These are phyloP conservation scores for Leishmania guyanensis DNA, from an alignment of 208 protist species.

Conservation along the genomic window DNA sequence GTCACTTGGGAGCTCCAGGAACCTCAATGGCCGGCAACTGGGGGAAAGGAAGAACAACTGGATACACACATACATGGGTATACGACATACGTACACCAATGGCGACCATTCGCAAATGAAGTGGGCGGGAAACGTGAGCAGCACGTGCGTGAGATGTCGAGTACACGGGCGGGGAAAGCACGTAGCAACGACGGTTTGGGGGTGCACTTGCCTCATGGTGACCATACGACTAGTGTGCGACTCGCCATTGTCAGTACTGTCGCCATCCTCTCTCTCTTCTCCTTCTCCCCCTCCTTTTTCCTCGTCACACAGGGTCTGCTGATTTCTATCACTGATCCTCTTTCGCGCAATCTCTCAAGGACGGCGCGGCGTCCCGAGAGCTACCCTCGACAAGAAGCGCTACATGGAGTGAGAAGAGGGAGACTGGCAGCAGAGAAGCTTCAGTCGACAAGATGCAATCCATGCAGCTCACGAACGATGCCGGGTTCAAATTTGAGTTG, in stretches of 20 bases:
- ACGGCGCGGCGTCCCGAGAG: conserved; percentile 3
- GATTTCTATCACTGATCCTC: not conserved
- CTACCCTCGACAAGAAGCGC: not conserved
- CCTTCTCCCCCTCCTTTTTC: not conserved
- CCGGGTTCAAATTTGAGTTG: conserved; percentile 75
- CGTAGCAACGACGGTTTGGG: not conserved
- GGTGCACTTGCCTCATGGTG: not conserved
- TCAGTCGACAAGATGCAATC: conserved; percentile 33
- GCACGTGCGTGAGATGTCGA: not conserved
- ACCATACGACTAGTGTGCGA: not conserved
- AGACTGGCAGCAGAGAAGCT: conserved; percentile 7
- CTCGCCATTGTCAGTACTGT: not conserved
- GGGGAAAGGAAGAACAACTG: not conserved
- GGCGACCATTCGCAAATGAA: not conserved
- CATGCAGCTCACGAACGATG: conserved; percentile 64
- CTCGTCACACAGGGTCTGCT: not conserved
- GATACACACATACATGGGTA: not conserved
- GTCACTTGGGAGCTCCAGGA: not conserved
- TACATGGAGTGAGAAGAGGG: not conserved
- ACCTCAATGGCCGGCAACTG: not conserved
- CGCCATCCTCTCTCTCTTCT: not conserved
- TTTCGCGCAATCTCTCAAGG: not conserved
- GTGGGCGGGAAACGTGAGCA: not conserved
- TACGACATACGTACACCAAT: not conserved
- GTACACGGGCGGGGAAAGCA: not conserved